Base-by-base conservation (phyloP, 1,284 basidiomycete species). In the Cutaneotrichosporon sp. region DNA sequence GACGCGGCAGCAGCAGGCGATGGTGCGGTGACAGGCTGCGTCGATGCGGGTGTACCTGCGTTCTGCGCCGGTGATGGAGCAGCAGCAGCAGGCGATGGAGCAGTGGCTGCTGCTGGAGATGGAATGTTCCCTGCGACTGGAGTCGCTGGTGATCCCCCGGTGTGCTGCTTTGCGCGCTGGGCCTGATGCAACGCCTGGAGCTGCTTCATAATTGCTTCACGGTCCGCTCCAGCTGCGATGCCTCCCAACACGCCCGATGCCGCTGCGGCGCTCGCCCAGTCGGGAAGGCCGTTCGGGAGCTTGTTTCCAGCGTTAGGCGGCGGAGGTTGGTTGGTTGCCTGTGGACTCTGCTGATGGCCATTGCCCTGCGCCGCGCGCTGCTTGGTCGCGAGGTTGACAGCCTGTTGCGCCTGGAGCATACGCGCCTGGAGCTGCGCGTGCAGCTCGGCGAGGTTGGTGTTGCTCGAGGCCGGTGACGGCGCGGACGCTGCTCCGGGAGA, bases 201-300 rank as follows among this genome's bases (percentile, higher is more conserved):
- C 67, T 72, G 70, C 53, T 67, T 68, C 61, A 72, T 62, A 34
- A 72, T 67, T 12, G 65, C 65, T 24, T 72, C 68, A n/a, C 63
- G 64, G 35, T 60, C 66, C 3, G 55, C 52, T 2, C 62, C 64
- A 25, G 47, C 17, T n/a, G 48, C 52, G 20, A 64, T 41, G 32
- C 54, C 52, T 20, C 52, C 41, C 14, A 67, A 34, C 49, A 63
- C 41, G 10, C 53, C 55, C 17, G 45, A 55, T 1, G 59, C 56
- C 25, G 46, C 50, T n/a, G 54, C 50, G 2, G 43, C 41, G 3
- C 37, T 35, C 2, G 56, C 52, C 57, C 57, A 59, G 20, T 59
- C 57, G 2, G 57, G 57, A 1, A 55, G 31, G 4, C 57, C 57
- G 35, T 39, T 46, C 9, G 49, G n/a, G 2, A 26, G 1, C 47